phyloP scores from a whole-genome alignment of 768 basidiomycete genomes.

The Leccinum boreale region DNA sequence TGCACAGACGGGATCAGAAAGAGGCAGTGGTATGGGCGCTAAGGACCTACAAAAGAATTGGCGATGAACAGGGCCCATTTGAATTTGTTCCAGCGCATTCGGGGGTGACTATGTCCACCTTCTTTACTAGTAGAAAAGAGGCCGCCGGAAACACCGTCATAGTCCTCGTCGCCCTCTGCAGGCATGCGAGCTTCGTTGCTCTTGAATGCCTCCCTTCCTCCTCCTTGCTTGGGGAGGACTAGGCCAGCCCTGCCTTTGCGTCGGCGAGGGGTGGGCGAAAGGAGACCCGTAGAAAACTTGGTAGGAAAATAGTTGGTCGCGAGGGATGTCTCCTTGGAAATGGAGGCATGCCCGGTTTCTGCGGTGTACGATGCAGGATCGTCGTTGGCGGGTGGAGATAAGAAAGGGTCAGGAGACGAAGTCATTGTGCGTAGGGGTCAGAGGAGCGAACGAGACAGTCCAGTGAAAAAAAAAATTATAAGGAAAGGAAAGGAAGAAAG shows the following conservation, averaged over 20 bases:
- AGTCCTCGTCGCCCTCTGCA: constrained; percentile 50
- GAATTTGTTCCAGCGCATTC: constrained; percentile 75
- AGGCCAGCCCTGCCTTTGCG: constrained; percentile 31
- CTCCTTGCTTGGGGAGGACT: constrained; percentile 57
- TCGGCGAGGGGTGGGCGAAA: constrained; percentile 40
- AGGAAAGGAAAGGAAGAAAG: neutral
- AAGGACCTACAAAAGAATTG: constrained; percentile 35
- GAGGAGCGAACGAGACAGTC: constrained; percentile 29
- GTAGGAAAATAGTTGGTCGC: constrained; percentile 72
- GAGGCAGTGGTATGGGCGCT: neutral
- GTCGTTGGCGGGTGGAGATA: constrained; percentile 8
- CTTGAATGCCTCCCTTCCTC: constrained; percentile 65
- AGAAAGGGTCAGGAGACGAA: neutral
- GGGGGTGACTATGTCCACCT: constrained; percentile 36
- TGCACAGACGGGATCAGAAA: neutral
- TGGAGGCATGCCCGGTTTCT: neutral
- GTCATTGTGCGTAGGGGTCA: neutral
- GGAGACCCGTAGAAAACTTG: constrained; percentile 60
- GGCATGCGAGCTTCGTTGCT: constrained; percentile 53
- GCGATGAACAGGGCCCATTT: constrained; percentile 76
- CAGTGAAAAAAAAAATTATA: constrained; percentile 2
- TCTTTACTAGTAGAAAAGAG: constrained; percentile 38
- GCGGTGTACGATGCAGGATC: neutral
- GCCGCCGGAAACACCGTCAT: constrained; percentile 39
- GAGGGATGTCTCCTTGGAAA: constrained; percentile 35